Conservation (phyloP, 306 rosid species). For the Alnus glutinosa region DNA sequence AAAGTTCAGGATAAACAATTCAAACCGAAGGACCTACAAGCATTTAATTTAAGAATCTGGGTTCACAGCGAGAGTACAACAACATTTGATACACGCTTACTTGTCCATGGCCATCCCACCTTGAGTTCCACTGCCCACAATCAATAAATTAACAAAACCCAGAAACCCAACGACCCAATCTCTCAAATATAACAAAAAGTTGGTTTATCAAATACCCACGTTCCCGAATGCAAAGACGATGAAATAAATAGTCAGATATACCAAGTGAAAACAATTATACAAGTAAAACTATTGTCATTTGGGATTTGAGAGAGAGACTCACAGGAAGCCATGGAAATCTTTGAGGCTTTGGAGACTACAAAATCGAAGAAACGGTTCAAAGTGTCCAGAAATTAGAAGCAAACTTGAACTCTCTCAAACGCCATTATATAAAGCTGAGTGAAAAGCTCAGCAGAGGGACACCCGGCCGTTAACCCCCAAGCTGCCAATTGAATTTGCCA, state of each 20-base stretch:
- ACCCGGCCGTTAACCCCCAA: slow-evolving; percentile 1
- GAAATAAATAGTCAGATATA: not conserved
- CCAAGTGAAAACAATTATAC: slow-evolving; percentile 1
- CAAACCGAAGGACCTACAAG: not conserved
- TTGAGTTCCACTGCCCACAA: not conserved
- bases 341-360: slow-evolving; percentile 8
- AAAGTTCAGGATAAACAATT: not conserved
- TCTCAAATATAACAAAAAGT: not conserved
- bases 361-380: slow-evolving; percentile 9
- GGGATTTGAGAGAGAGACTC: slow-evolving; percentile 31
- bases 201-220: slow-evolving; percentile 11
- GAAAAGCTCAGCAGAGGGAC: not conserved
- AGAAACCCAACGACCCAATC: slow-evolving; percentile 16
- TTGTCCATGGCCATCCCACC: not conserved
- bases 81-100: not conserved
- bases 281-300: not conserved
- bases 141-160: not conserved
- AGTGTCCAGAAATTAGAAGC: not conserved
- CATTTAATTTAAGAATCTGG: not conserved
- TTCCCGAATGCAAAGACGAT: not conserved
- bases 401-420: not conserved
- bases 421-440: not conserved
- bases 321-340: slow-evolving; percentile 66
- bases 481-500: not conserved
- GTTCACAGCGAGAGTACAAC: not conserved